Evolutionary conservation across 2,329 filamentous ascomycete genomes (phyloP).

Genomic region (Fusarium transvaalense): DNA sequence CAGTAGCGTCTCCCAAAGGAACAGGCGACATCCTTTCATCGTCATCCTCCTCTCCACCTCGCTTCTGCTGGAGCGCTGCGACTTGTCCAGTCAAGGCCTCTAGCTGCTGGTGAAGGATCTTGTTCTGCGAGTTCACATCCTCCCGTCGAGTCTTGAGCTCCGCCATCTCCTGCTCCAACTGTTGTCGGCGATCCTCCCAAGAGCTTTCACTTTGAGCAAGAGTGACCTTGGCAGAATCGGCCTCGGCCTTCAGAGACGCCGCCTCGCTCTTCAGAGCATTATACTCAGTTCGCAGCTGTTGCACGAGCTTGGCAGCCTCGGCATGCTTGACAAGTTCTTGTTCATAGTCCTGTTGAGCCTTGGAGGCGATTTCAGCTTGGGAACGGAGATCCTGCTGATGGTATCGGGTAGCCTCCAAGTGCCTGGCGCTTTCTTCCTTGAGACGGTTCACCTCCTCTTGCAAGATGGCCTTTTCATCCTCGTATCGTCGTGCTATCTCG

Average conservation of each 20-base stretch:
- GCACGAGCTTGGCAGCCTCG: slow-evolving; percentile 88
- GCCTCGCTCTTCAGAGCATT: slow-evolving; percentile 86
- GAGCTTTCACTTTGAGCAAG: slow-evolving; percentile 85
- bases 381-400: slow-evolving; percentile 93
- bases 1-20: slow-evolving; percentile 70
- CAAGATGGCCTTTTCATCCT: slow-evolving; percentile 84
- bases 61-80: slow-evolving; percentile 80
- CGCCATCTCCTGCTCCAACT: slow-evolving; percentile 84
- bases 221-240: slow-evolving; percentile 84
- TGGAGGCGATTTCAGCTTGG: slow-evolving; percentile 92
- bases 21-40: slow-evolving; percentile 67
- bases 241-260: slow-evolving; percentile 80
- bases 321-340: slow-evolving; percentile 94
- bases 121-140: slow-evolving; percentile 90
- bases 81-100: slow-evolving; percentile 87
- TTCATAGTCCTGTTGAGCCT: slow-evolving; percentile 96
- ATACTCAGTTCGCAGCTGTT: slow-evolving; percentile 81
- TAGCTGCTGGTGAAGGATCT: slow-evolving; percentile 88
- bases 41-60: slow-evolving; percentile 64
- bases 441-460: slow-evolving; percentile 84
- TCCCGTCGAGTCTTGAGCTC: slow-evolving; percentile 85
- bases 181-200: slow-evolving; percentile 85
- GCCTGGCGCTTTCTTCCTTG: slow-evolving; percentile 85
- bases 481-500: slow-evolving; percentile 76
- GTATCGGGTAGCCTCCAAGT: slow-evolving; percentile 82